Evolutionary conservation across 495 filamentous ascomycete genomes (phyloP), one percentile per base, ranked within the genome.

Genomic region (Penicillium angulare): DNA sequence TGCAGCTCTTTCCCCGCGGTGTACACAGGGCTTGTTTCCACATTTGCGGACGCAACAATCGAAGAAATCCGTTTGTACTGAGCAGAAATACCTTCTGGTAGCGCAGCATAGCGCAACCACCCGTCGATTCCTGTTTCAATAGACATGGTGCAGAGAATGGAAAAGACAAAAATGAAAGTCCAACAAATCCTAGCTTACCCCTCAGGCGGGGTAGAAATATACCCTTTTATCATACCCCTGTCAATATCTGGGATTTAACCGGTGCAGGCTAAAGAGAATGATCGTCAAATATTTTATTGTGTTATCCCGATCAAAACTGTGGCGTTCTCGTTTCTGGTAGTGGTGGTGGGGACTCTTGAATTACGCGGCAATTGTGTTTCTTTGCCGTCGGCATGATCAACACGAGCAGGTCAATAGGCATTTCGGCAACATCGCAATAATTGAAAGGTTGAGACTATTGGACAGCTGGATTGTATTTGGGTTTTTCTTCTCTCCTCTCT

Each of bases 81-180:
- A 49, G 56, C 22, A 63, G 66, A 34, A 66, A 73, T 29, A 53
- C 53, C 40, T 63, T 50, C 24, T 74, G 76, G 69, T 33, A 86
- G 50, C 8, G 75, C 73, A 17, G 83, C 79, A 65, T 87, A 87
- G 39, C 84, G 79, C 31, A 88, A 60, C 85, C 85, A 88, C 47
- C 73, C 84, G 41, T 75, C 67, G 18, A 80, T 62, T 12, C 85
- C 85, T 55, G 80, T 76, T 54, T 88, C 54, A 15, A 16, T 5
- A 32, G 43, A 33, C 38, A 41, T 41, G 5, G 18, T 41, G 38
- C n/a, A 24, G 2, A 13, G 3, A 16, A 13, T 24, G 8, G 27
- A 31, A 31, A 31, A 31, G 38, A 24, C 9, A 20, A n/a, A 26
- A 0, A 12, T 5, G 7, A 15, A 21, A 23, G 15, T 13, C n/a